These are phyloP conservation scores for Euphorbia pulcherrima DNA, from an alignment of 345 rosid species.

Conservation along the genomic window DNA sequence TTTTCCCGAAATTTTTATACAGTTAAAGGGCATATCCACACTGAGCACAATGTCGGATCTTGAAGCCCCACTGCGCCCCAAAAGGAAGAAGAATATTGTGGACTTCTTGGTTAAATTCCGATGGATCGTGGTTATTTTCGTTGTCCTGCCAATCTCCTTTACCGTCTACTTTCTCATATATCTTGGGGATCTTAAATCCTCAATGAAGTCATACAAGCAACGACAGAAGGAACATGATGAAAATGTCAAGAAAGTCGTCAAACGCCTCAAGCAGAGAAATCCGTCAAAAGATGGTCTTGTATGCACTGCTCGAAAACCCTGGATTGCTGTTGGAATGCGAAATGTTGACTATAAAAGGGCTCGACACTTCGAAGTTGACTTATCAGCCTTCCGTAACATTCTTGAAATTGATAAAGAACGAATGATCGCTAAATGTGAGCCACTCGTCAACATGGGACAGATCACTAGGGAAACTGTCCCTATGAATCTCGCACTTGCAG, in stretches of 20 bases:
- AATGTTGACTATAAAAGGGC: conserved; percentile 98
- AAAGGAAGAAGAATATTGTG: conserved; percentile 81
- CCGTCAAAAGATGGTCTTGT: conserved; percentile 90
- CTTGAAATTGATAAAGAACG: conserved; percentile 77
- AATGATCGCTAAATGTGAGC: conserved; percentile 94
- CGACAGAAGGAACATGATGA: conserved; percentile 92
- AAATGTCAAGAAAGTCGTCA: conserved; percentile 76
- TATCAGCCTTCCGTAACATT: conserved; percentile 72
- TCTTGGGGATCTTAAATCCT: conserved; percentile 90
- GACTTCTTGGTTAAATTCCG: conserved; percentile 82
- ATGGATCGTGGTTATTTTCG: conserved; percentile 86
- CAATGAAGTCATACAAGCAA: conserved; percentile 73
- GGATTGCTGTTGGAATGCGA: conserved; percentile 98
- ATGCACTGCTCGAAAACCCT: conserved; percentile 98
- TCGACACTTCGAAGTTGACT: conserved; percentile 88
- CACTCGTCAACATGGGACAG: conserved; percentile 99
- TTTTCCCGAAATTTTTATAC: conserved; percentile 2
- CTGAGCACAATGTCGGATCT: conserved; percentile 68
- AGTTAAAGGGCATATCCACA: conserved; percentile 27
- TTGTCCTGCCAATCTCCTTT: conserved; percentile 87
- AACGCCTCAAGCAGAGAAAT: conserved; percentile 77
- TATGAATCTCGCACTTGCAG: conserved; percentile 93
- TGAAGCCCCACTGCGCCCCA: conserved; percentile 69
- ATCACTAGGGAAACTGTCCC: conserved; percentile 76
- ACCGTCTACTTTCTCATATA: conserved; percentile 74